Evolutionary conservation across 1,284 basidiomycete species (phyloP).

Genomic region (Marasmius fiardii): DNA sequence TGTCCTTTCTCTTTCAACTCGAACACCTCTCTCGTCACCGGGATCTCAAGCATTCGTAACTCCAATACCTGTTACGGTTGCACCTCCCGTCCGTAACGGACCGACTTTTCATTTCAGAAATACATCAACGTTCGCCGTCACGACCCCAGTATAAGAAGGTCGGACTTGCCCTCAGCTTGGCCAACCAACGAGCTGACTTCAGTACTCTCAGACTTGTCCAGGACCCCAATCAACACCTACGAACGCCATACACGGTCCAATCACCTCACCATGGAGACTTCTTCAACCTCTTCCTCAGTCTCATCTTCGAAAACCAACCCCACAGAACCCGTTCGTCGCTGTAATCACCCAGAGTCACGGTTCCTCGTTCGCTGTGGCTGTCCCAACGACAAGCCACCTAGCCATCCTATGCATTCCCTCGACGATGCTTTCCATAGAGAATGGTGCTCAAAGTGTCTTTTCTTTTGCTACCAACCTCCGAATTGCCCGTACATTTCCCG

Average conservation of each 20-base stretch:
- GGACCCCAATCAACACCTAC: background rate
- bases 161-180: background rate
- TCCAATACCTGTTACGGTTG: background rate
- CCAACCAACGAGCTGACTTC: background rate
- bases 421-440: constrained; percentile 31
- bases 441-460: constrained; percentile 30
- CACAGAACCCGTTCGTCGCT: constrained; percentile 20
- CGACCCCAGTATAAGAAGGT: constrained; percentile 1
- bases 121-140: background rate
- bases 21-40: background rate
- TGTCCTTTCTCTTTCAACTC: background rate
- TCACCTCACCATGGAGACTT: background rate
- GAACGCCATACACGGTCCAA: background rate
- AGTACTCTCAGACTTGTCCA: background rate
- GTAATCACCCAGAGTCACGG: constrained; percentile 24
- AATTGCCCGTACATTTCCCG: constrained; percentile 15
- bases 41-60: background rate
- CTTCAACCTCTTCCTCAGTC: background rate
- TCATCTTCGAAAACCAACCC: background rate
- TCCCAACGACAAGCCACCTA: constrained; percentile 23
- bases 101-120: background rate
- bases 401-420: constrained; percentile 25
- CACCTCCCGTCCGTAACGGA: constrained; percentile 11
- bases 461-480: constrained; percentile 26
- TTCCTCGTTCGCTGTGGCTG: constrained; percentile 32